Base-by-base conservation (phyloP, 169 alveolate species). In the Plasmodium inui region DNA sequence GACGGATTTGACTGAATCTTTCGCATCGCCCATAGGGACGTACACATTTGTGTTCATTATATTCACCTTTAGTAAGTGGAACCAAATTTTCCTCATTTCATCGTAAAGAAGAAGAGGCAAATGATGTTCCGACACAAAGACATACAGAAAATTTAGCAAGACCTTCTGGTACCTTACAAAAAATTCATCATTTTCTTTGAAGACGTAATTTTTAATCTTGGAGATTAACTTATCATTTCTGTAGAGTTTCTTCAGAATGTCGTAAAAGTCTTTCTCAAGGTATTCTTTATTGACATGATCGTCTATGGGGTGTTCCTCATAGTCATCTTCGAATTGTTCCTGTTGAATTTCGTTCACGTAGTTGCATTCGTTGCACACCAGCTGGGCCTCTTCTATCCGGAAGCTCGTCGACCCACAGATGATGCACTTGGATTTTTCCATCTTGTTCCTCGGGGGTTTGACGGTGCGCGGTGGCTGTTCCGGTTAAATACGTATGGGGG, bases 171-270 rank as follows among this genome's bases (percentile, higher is more conserved):
- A 86, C 26, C 28, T 74, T 17, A 86, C 41, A 86, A 86, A 86
- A 55, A 86, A 86, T 55, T 86, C 93, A 86, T 86, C 93, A 55
- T 86, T 86, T 76, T 86, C 93, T 50, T 86, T 86, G 17, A 86
- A 74, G 2, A 86, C 85, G 37, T 86, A 86, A 74, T 86, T 86
- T 34, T 70, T 76, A 30, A 86, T 74, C 22, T 76, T 86, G 28
- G 22, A 17, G 32, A 76, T 76, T 55, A 86, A 28, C 41, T 74
- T 55, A 9, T 86, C 67, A 76, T 86, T 83, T 76, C 41, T 86
- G 67, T 86, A 86, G 39, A 86, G 80, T 46, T 86, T 86, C 39
- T 86, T 74, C 10, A 86, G n/a, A 19, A 86, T 19, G 61, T 86
- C 53, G 67, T 86, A 86, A 32, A 86, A 32, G 37, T 76, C 86